Evolutionary conservation across 306 rosid genomes (phyloP).

Genomic region (Trichosanthes truncata): DNA sequence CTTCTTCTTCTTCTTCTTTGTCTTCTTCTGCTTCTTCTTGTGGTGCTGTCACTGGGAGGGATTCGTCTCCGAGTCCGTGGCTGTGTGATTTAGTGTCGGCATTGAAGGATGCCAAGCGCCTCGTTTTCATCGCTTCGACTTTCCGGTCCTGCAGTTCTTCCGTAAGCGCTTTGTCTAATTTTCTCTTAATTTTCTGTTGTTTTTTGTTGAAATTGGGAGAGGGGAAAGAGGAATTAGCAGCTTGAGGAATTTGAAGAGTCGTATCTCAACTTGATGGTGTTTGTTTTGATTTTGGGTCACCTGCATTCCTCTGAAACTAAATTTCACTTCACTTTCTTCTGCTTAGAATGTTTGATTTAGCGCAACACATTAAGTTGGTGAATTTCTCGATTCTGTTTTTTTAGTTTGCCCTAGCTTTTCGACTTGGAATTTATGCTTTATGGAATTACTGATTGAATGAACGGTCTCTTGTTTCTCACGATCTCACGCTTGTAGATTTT

Average conservation of each 20-base stretch:
- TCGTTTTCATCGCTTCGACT: constrained; percentile 39
- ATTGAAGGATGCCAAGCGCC: constrained; percentile 58
- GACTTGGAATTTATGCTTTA: neutral
- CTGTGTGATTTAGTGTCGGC: constrained; percentile 55
- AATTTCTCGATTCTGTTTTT: neutral
- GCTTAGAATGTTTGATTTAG: neutral
- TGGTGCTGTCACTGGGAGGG: neutral
- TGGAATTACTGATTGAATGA: neutral
- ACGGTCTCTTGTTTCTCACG: neutral
- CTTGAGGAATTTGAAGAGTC: neutral
- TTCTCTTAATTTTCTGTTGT: neutral
- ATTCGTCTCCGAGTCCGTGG: constrained; percentile 25
- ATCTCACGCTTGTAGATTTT: neutral
- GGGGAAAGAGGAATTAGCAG: neutral
- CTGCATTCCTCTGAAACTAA: neutral
- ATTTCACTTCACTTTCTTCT: neutral
- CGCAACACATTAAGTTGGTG: neutral
- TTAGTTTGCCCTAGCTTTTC: neutral
- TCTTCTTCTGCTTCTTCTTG: constrained; percentile 21
- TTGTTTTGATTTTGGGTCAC: neutral
- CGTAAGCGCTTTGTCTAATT: constrained; percentile 23
- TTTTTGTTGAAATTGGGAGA: neutral
- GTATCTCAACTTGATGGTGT: neutral
- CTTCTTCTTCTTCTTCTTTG: constrained; percentile 24
- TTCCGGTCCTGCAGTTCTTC: constrained; percentile 40